Base-by-base conservation (phyloP, 2,329 filamentous ascomycete genomes). In the Fusarium tanahbumbuense region DNA sequence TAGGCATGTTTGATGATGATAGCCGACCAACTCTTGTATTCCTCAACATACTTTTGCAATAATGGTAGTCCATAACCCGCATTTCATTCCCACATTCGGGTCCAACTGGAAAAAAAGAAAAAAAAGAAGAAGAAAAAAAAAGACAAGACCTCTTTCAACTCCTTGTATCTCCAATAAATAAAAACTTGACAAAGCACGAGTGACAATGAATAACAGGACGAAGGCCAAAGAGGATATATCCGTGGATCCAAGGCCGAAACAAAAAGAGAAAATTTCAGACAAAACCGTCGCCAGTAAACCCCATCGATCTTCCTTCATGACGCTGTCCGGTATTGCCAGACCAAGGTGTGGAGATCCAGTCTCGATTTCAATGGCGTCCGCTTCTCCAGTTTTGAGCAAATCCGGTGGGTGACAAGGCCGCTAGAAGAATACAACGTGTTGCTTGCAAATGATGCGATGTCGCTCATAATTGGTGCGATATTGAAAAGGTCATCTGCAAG, bases 31-130 rank as follows among this genome's bases (percentile, higher is more conserved):
- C 37, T 53, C 40, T 67, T 70, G 44, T 53, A 70, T 67, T 70
- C 18, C 40, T 37, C 63, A 52, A 58, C 56, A 67, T 46, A 64
- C 67, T 70, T 70, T 69, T 70, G 44, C 56, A 62, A 57, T 49
- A 41, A 48, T 45, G 23, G 25, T 32, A 62, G 22, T 54, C 40
- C 34, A 44, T 54, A 25, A 52, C n/a, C 48, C 28, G 25, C 48
- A 45, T 44, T 22, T 48, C 52, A 41, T 32, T 32, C 42, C 34
- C n/a, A 25, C 44, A 54, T 28, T 49, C 23, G 13, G 32, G 27
- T 22, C 30, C 42, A 45, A 20, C 22, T 25, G 25, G 30, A 45
- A 30, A 28, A 56, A 41, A 47, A 27, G 3, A 58, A 57, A 13
- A 47, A 25, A 37, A 37, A 12, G 10, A 37, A n/a, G n/a, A n/a